A percentile compares a stretch with the other conserved stretches of the same genome.
Conservation (phyloP, 371 early-diverging fungal genomes). For the Zopfochytrium polystomum region DNA sequence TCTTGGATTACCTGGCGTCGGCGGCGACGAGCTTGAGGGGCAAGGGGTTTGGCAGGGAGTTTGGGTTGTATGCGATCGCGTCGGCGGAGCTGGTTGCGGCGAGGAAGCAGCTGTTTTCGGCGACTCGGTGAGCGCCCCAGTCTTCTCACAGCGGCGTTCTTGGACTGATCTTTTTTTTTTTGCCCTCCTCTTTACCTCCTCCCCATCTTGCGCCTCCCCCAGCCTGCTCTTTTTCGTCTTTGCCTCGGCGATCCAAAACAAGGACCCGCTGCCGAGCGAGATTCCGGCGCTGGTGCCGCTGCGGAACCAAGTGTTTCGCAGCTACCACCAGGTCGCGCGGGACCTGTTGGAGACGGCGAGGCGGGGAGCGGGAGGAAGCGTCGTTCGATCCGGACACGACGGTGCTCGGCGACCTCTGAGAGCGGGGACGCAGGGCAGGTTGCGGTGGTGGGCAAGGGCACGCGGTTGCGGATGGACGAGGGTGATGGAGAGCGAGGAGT, state of each 20-base stretch:
- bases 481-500: too few species aligned
- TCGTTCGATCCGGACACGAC: too few species aligned
- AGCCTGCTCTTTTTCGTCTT: conserved; percentile 22
- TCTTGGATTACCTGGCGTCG: conserved; percentile 17
- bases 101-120: conserved; percentile 12
- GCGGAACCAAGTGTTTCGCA: conserved; percentile 10
- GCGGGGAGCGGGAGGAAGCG: too few species aligned
- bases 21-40: conserved; percentile 9
- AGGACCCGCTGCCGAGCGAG: conserved; percentile 18
- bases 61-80: background rate
- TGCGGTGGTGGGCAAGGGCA: too few species aligned
- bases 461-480: too few species aligned
- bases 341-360: too few species aligned
- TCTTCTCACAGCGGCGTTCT: too few species aligned
- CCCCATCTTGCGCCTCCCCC: background rate
- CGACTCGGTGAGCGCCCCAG: background rate
- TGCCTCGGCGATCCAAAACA: conserved; percentile 17
- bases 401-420: too few species aligned
- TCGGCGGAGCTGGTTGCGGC: background rate
- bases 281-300: conserved; percentile 17
- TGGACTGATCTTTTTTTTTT: background rate
- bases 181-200: background rate
- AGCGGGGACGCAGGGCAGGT: too few species aligned
- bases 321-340: background rate
- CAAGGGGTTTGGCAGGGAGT: conserved; percentile 5